Percentiles rank a stretch among this genome's conserved stretches.
Evolutionary conservation across 2,329 filamentous ascomycete species (phyloP).

Genomic region (Diaporthe amygdali): DNA sequence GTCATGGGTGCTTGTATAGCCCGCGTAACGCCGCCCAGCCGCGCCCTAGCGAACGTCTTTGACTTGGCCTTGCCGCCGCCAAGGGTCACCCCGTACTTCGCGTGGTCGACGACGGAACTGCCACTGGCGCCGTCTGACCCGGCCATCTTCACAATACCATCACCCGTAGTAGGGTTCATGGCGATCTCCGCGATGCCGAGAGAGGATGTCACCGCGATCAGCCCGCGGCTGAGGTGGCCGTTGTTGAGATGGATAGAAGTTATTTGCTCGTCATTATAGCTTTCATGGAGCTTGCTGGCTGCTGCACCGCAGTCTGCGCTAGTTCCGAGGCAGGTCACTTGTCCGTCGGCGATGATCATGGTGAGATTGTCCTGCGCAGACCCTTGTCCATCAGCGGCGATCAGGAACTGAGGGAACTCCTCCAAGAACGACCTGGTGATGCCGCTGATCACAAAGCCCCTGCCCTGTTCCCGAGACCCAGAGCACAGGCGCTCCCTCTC

Average conservation of each 20-base stretch:
- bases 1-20: slow-evolving; percentile 45
- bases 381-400: neutral
- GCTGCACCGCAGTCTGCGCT: slow-evolving; percentile 36
- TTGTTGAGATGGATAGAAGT: slow-evolving; percentile 44
- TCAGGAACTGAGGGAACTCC: slow-evolving; percentile 22
- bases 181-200: slow-evolving; percentile 58
- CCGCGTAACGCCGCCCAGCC: slow-evolving; percentile 48
- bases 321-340: slow-evolving; percentile 43
- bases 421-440: slow-evolving; percentile 42
- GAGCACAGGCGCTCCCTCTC: slow-evolving; percentile 33
- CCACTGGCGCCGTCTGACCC: slow-evolving; percentile 29
- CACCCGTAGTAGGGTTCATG: slow-evolving; percentile 47
- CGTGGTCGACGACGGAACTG: slow-evolving; percentile 39
- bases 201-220: slow-evolving; percentile 52
- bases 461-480: slow-evolving; percentile 26
- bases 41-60: slow-evolving; percentile 44
- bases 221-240: slow-evolving; percentile 52
- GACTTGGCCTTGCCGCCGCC: slow-evolving; percentile 35
- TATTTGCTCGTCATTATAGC: slow-evolving; percentile 25
- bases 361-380: slow-evolving; percentile 32
- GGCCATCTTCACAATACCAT: slow-evolving; percentile 45
- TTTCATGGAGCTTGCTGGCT: slow-evolving; percentile 27
- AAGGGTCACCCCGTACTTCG: slow-evolving; percentile 46
- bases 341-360: slow-evolving; percentile 46
- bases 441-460: slow-evolving; percentile 42